Conservation (phyloP, 495 filamentous ascomycete species). For the Trichoderma parareesei region DNA sequence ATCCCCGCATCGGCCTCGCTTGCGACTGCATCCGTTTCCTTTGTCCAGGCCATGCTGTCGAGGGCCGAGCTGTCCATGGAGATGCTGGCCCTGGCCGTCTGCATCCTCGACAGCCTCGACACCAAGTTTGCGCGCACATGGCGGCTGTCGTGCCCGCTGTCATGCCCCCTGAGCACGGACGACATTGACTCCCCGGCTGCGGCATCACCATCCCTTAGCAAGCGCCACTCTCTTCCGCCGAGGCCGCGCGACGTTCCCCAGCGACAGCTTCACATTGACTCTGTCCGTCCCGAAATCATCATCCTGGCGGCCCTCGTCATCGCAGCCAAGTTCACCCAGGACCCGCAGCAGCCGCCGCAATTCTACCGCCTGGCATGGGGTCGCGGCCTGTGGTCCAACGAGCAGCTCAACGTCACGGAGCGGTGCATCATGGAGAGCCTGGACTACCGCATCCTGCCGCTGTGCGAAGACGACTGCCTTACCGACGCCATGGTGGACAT, state of each 20-base stretch:
- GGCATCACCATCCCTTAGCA: conserved; percentile 16
- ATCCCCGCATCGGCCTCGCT: conserved; percentile 46
- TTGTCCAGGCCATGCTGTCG: conserved; percentile 44
- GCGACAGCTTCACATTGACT: conserved; percentile 44
- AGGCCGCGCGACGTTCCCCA: conserved; percentile 15
- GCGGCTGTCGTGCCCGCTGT: conserved; percentile 41
- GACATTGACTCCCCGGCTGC: neutral
- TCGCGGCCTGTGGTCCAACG: conserved; percentile 39
- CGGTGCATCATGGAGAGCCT: conserved; percentile 47
- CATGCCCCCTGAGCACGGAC: conserved; percentile 14
- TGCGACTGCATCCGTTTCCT: conserved; percentile 36
- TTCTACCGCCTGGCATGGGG: conserved; percentile 39
- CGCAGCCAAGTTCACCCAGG: conserved; percentile 46
- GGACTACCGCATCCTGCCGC: conserved; percentile 41
- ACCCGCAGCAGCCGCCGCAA: conserved; percentile 34
- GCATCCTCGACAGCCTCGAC: conserved; percentile 47
- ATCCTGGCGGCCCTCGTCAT: conserved; percentile 42
- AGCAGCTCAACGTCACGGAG: conserved; percentile 48
- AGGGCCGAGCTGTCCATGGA: conserved; percentile 42
- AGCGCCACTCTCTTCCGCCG: conserved; percentile 39
- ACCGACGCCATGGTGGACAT: conserved; percentile 44
- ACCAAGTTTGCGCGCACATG: conserved; percentile 46
- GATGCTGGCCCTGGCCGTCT: conserved; percentile 44
- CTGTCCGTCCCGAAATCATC: conserved; percentile 44
- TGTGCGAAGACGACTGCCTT: conserved; percentile 40